phyloP scores from a whole-genome alignment of 805 yeast genomes.

The Saturnispora hagleri region DNA sequence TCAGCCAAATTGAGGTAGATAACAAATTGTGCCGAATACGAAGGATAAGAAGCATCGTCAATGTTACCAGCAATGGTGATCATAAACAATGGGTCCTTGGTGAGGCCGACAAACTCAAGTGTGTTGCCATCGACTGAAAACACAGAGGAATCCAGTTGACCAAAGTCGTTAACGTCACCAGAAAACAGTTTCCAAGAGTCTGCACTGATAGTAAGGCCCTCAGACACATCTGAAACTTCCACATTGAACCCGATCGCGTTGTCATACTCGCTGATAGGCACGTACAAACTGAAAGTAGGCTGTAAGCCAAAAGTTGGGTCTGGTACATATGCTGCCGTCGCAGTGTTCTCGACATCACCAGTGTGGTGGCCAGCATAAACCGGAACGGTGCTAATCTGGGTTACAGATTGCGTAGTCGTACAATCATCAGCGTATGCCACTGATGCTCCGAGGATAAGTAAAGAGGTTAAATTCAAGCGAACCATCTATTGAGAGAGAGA shows the following conservation, averaged over 20 bases:
- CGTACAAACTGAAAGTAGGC: constrained; percentile 14
- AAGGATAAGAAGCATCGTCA: background rate
- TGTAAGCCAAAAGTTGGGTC: constrained; percentile 8
- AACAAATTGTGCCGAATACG: constrained; percentile 4
- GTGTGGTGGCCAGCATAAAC: constrained; percentile 11
- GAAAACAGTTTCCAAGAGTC: constrained; percentile 4
- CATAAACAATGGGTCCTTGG: constrained; percentile 13
- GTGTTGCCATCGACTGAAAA: constrained; percentile 3
- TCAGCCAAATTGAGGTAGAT: constrained; percentile 10
- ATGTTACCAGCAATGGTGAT: constrained; percentile 5
- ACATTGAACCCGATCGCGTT: constrained; percentile 9
- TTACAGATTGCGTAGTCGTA: constrained; percentile 1
- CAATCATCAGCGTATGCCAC: constrained; percentile 1
- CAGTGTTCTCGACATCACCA: constrained; percentile 14
- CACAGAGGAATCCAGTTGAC: constrained; percentile 6
- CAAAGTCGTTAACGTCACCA: constrained; percentile 11
- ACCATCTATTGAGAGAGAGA: background rate
- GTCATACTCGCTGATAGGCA: constrained; percentile 12
- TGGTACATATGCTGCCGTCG: constrained; percentile 10
- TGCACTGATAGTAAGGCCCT: background rate
- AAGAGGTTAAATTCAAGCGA: background rate
- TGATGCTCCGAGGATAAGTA: background rate
- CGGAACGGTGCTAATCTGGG: constrained; percentile 10
- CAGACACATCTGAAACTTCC: background rate
- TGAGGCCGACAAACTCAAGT: constrained; percentile 9